phyloP scores from a whole-genome alignment of 2,329 filamentous ascomycete genomes.

The Lecanicillium sp. region DNA sequence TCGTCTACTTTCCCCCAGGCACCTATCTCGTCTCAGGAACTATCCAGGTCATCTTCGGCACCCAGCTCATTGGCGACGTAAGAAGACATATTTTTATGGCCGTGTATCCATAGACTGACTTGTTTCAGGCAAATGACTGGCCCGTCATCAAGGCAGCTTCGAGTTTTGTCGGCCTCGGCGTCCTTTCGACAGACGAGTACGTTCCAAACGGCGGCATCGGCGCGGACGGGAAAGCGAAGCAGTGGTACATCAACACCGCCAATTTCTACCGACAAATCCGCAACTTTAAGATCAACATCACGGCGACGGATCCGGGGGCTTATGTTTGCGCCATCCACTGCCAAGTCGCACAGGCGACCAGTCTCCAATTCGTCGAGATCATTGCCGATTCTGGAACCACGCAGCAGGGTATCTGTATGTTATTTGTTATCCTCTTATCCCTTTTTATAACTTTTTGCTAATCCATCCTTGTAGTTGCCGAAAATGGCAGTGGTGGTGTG shows the following conservation, averaged over 20 bases:
- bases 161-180: conserved; percentile 14
- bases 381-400: background rate
- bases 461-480: too few relatives aligned
- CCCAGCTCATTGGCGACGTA: conserved; percentile 38
- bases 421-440: too few relatives aligned
- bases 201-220: conserved; percentile 9
- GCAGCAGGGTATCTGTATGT: conserved; percentile 11
- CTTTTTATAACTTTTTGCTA: too few relatives aligned
- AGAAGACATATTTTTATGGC: too few relatives aligned
- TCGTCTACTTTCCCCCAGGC: conserved; percentile 24
- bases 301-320: background rate
- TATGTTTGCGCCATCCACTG: conserved; percentile 15
- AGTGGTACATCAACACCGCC: conserved; percentile 18
- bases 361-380: conserved; percentile 16
- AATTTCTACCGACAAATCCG: conserved; percentile 17
- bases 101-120: conserved; percentile 31
- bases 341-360: conserved; percentile 21
- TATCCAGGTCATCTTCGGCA: conserved; percentile 17
- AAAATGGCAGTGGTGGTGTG: conserved; percentile 29
- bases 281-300: conserved; percentile 17
- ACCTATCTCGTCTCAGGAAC: conserved; percentile 19
- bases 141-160: conserved; percentile 7
- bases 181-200: conserved; percentile 17
- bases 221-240: conserved; percentile 10
- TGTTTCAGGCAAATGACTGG: conserved; percentile 9